Evolutionary conservation across 192 early-diverging fungal genomes (phyloP).

Genomic region (Haplosporangium gracile): DNA sequence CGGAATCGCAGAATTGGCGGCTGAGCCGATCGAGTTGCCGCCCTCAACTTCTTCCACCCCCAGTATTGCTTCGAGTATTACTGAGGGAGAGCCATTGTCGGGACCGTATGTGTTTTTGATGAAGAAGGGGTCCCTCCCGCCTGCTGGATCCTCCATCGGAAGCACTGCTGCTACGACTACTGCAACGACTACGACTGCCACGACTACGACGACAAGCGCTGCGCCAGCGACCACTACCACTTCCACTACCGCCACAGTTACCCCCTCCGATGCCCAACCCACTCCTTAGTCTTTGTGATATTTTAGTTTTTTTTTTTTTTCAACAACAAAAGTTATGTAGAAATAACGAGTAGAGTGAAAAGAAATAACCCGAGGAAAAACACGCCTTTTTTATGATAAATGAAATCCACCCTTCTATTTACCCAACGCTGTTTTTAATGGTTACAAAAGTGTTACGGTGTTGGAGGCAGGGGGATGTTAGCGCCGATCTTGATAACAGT

Average conservation of each 20-base stretch:
- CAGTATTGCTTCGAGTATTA: background rate
- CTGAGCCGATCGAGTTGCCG: background rate
- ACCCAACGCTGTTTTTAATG: background rate
- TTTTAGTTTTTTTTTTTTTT: background rate
- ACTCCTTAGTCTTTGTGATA: background rate
- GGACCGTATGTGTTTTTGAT: conserved; percentile 39
- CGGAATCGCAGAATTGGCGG: background rate
- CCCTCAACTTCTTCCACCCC: background rate
- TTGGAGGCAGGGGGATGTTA: background rate
- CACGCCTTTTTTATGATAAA: background rate
- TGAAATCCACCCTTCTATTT: background rate
- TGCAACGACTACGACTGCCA: background rate
- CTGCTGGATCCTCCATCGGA: background rate
- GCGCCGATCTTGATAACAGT: background rate
- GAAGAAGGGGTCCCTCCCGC: conserved; percentile 18
- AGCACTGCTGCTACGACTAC: background rate
- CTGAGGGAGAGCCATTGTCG: conserved; percentile 9
- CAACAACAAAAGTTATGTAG: background rate
- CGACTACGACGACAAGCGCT: background rate
- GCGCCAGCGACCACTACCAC: background rate
- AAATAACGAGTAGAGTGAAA: background rate
- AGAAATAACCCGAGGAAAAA: background rate
- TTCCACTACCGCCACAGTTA: background rate
- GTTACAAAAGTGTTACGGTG: background rate
- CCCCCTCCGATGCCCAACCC: background rate